Evolutionary conservation across 139 green algal genomes (phyloP), one percentile per base, ranked within the genome.

Genomic region (Coelastrella sp.): DNA sequence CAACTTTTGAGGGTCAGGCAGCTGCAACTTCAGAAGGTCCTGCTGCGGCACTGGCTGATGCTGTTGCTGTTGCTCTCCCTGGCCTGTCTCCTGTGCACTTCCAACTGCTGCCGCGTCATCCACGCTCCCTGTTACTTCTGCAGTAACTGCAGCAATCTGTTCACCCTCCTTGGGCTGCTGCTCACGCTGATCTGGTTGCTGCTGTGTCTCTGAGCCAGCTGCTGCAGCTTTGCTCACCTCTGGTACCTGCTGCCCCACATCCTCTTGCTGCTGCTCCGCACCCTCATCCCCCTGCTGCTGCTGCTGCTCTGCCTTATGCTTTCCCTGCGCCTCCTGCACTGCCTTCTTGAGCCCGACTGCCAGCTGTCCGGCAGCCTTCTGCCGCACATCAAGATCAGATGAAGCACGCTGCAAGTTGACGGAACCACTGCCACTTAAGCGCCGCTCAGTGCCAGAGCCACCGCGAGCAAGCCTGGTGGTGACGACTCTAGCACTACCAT

Each of bases 351-450:
- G 84, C 61, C 87, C 84, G 6, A n/a, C 19, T 27, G 20, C 78
- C 87, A 91, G 61, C 84, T 83, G 60, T 61, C 78, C 66, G 0
- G 86, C 85, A 10, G 84, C 90, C 60, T 92, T 92, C 58, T 84
- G 59, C 8, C 92, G 78, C 35, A 94, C 84, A 10, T 92, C 92
- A 27, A 88, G 79, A 27, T 94, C 92, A 8, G 87, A 90, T 76
- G 79, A 7, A 3, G 87, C 87, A 59, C 76, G 35, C 61, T 66
- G 72, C 85, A 73, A 60, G 11, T 14, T 65, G 56, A 35, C 68
- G 59, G 68, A 68, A 0, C 72, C 85, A 65, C 56, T 61, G 58
- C 22, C 85, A 58, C 85, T 89, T 57, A 74, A 35, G 22, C 72
- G n/a, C 49, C 73, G 25, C 85, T 89, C 56, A 24, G 84, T 24